A percentile compares a stretch with the other conserved stretches of the same genome.
Evolutionary conservation across 495 filamentous ascomycete species (phyloP).

Genomic region (Viridothelium virens): DNA sequence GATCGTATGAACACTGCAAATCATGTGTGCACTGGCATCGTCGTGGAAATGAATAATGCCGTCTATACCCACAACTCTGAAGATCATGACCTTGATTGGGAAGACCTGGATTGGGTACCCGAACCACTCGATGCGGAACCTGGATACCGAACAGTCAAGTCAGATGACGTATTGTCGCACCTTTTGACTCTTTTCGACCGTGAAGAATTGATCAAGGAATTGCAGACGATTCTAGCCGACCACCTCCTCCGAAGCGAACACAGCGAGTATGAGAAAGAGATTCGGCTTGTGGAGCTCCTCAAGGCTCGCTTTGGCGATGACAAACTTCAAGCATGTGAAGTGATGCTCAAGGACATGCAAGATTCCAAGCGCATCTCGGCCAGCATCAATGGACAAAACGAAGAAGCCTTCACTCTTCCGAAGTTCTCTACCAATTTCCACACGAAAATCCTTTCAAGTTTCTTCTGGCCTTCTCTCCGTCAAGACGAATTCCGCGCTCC

Average conservation of each 20-base stretch:
- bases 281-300: conserved; percentile 73
- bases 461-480: conserved; percentile 87
- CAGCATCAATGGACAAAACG: conserved; percentile 46
- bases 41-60: conserved; percentile 50
- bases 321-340: conserved; percentile 80
- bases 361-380: conserved; percentile 69
- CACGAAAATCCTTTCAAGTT: conserved; percentile 78
- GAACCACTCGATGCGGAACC: conserved; percentile 88
- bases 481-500: conserved; percentile 71
- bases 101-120: conserved; percentile 86
- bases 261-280: conserved; percentile 64
- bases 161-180: conserved; percentile 83
- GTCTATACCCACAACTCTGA: conserved; percentile 29
- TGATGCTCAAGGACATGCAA: conserved; percentile 92
- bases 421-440: conserved; percentile 7
- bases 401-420: conserved; percentile 23
- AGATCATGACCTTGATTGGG: conserved; percentile 70
- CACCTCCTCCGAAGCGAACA: conserved; percentile 63
- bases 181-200: conserved; percentile 80
- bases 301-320: conserved; percentile 83
- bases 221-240: conserved; percentile 76
- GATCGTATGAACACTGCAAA: conserved; percentile 17
- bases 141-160: conserved; percentile 83
- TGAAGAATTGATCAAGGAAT: conserved; percentile 88
- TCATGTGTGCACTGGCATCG: conserved; percentile 62